Conservation (phyloP, 2,329 filamentous ascomycete genomes). For the Fusarium marasasianum region DNA sequence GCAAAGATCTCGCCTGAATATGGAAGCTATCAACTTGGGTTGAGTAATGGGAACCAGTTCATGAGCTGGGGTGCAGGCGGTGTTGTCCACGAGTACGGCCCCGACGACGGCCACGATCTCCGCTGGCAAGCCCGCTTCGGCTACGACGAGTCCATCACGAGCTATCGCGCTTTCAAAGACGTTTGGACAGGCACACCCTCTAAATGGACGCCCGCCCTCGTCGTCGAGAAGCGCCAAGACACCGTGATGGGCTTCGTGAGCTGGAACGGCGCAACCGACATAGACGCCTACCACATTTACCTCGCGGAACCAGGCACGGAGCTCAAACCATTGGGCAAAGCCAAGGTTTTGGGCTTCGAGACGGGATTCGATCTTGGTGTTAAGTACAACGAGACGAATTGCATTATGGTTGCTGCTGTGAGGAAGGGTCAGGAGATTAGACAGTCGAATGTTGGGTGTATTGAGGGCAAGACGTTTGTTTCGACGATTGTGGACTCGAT, state of each 20-base stretch:
- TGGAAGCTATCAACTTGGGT: conserved; percentile 28
- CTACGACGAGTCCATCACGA: conserved; percentile 23
- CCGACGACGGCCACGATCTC: conserved; percentile 31
- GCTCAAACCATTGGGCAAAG: conserved; percentile 1
- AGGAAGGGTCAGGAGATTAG: conserved; percentile 29
- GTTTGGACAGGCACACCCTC: conserved; percentile 38
- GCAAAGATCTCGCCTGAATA: conserved; percentile 18
- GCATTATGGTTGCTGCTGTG: conserved; percentile 35
- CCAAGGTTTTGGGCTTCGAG: conserved; percentile 30
- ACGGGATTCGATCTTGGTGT: conserved; percentile 35
- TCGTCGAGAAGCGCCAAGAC: conserved; percentile 10
- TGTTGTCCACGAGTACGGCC: conserved; percentile 39
- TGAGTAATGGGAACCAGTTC: conserved; percentile 39
- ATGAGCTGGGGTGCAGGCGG: conserved; percentile 38
- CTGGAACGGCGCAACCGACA: conserved; percentile 43
- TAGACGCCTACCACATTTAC: conserved; percentile 39
- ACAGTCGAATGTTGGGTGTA: conserved; percentile 35
- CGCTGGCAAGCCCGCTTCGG: conserved; percentile 42
- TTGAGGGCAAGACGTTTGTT: conserved; percentile 22
- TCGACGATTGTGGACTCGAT: conserved; percentile 12
- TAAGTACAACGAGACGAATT: conserved; percentile 22
- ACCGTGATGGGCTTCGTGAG: conserved; percentile 28
- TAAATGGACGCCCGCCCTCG: conserved; percentile 24
- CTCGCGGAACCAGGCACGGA: not conserved
- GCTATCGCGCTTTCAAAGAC: conserved; percentile 40